Conservation (phyloP, 2,329 filamentous ascomycete species). For the Pyrenophora seminiperda region DNA sequence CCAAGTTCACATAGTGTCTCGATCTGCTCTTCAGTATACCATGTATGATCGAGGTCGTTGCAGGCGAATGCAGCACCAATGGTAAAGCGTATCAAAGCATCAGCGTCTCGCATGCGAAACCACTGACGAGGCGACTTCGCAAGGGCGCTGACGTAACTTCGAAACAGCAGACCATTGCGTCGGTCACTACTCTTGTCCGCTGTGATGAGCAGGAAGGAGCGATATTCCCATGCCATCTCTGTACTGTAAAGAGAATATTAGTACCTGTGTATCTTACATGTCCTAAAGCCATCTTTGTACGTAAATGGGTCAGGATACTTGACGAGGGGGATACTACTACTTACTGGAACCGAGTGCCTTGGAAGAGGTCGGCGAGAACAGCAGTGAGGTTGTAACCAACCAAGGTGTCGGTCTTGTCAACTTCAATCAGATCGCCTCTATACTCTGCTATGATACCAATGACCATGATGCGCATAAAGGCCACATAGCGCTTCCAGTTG, state of each 20-base stretch:
- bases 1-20: constrained; percentile 29
- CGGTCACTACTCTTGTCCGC: constrained; percentile 23
- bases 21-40: constrained; percentile 19
- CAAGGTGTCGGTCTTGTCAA: neutral
- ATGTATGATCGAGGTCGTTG: constrained; percentile 36
- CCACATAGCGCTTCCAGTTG: constrained; percentile 28
- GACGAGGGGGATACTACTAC: neutral
- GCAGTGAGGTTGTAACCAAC: neutral
- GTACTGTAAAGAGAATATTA: neutral
- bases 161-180: constrained; percentile 29
- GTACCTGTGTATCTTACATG: neutral
- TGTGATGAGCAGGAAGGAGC: constrained; percentile 20
- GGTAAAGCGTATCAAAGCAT: constrained; percentile 42
- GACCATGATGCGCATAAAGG: constrained; percentile 25
- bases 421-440: constrained; percentile 19
- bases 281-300: neutral
- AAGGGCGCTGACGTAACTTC: constrained; percentile 36
- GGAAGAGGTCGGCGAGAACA: neutral
- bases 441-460: constrained; percentile 29
- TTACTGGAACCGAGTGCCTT: neutral
- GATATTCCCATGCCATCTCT: constrained; percentile 24
- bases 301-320: neutral
- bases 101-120: constrained; percentile 45
- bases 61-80: constrained; percentile 41
- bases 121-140: constrained; percentile 27